A percentile compares a stretch with the other conserved stretches of the same genome.
phyloP scores from a whole-genome alignment of 768 basidiomycete species.

The Tylopilus intermedius region DNA sequence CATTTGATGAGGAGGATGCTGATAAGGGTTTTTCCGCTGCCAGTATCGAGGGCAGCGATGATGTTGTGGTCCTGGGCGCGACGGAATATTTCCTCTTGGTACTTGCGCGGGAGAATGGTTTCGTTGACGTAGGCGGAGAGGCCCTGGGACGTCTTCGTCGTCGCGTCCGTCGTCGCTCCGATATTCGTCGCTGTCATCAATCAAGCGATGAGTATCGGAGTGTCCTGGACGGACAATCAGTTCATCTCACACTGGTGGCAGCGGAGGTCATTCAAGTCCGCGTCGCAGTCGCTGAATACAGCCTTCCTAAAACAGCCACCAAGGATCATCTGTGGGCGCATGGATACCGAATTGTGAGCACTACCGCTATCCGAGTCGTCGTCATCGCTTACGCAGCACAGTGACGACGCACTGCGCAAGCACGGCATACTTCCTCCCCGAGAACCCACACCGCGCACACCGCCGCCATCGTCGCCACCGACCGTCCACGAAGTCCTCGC shows the following conservation, averaged over 20 bases:
- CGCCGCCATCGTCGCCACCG: constrained; percentile 79
- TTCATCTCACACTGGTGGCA: constrained; percentile 16
- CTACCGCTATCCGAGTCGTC: background rate
- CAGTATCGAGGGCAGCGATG: constrained; percentile 57
- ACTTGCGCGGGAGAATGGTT: constrained; percentile 43
- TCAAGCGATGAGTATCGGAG: constrained; percentile 14
- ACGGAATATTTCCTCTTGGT: constrained; percentile 53
- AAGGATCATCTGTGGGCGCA: constrained; percentile 14
- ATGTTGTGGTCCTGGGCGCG: constrained; percentile 49
- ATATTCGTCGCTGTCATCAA: constrained; percentile 24
- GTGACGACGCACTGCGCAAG: constrained; percentile 90
- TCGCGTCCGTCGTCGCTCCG: constrained; percentile 8
- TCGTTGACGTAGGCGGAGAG: constrained; percentile 31
- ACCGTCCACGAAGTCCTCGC: constrained; percentile 63
- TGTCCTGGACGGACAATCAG: constrained; percentile 16
- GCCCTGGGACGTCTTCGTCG: constrained; percentile 22
- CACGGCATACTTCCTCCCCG: constrained; percentile 85
- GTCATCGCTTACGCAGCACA: constrained; percentile 27
- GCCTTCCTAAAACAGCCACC: constrained; percentile 24
- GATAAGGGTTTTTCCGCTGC: constrained; percentile 59
- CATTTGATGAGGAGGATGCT: constrained; percentile 68
- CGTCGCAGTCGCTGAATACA: constrained; percentile 24
- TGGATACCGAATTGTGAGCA: constrained; percentile 95
- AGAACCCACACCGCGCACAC: constrained; percentile 60
- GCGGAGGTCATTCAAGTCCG: constrained; percentile 24